Conservation (phyloP, 805 yeast genomes). For the Candida bentonensis region DNA sequence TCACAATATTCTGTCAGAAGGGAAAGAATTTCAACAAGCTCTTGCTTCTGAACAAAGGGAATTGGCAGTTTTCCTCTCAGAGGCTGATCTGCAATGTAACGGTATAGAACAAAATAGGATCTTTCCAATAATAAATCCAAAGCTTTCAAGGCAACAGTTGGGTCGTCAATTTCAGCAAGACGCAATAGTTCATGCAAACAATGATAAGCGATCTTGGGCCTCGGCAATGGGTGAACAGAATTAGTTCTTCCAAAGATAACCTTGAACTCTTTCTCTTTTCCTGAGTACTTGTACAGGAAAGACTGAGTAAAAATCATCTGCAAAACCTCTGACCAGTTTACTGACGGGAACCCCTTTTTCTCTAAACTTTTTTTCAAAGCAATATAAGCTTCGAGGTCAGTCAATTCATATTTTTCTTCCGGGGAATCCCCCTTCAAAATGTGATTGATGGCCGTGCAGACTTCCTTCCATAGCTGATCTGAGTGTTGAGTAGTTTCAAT, state of each 20-base stretch:
- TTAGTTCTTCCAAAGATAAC: constrained; percentile 49
- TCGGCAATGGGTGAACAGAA: constrained; percentile 29
- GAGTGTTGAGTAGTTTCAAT: not conserved
- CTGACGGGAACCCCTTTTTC: not conserved
- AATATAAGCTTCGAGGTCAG: not conserved
- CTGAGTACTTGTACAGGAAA: not conserved
- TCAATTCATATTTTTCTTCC: not conserved
- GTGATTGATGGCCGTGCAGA: not conserved
- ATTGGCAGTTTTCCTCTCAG: constrained; percentile 51
- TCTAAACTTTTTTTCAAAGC: not conserved
- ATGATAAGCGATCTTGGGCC: constrained; percentile 34
- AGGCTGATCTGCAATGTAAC: constrained; percentile 48
- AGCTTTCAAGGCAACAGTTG: constrained; percentile 8
- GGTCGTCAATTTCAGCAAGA: constrained; percentile 20
- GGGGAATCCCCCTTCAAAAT: not conserved
- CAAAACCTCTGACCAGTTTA: not conserved
- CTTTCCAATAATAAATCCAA: constrained; percentile 4
- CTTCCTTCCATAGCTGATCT: not conserved
- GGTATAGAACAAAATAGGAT: constrained; percentile 35
- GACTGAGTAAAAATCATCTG: not conserved
- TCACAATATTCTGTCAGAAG: constrained; percentile 4
- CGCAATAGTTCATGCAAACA: constrained; percentile 43
- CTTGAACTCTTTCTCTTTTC: not conserved
- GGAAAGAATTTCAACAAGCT: constrained; percentile 27
- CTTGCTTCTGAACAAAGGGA: constrained; percentile 49